Evolutionary conservation across 108 stramenopile species (phyloP).

Genomic region (Skeletonema costatum): DNA sequence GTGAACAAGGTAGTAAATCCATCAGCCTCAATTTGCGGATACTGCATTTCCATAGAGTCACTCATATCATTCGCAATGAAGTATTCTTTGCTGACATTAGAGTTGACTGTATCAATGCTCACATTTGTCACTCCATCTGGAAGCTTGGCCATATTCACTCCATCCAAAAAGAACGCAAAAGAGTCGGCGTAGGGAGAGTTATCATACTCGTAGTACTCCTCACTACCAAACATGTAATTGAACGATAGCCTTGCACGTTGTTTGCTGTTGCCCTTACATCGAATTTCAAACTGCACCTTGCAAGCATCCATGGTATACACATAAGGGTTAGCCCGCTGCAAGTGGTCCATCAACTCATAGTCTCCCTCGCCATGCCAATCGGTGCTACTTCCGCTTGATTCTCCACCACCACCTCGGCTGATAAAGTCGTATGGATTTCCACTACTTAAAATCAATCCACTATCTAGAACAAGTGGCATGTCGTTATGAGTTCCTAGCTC

Average conservation of each 20-base stretch:
- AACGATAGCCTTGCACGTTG: not conserved
- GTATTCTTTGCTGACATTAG: not conserved
- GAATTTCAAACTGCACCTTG: constrained; percentile 27
- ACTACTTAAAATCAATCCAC: constrained; percentile 2
- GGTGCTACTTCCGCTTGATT: not conserved
- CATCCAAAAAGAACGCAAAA: constrained; percentile 30
- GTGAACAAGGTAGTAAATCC: constrained; percentile 6
- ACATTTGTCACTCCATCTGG: not conserved
- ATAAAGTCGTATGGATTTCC: constrained; percentile 1
- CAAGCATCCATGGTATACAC: constrained; percentile 7
- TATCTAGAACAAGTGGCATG: not conserved
- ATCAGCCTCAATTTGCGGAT: constrained; percentile 1
- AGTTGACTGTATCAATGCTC: constrained; percentile 16
- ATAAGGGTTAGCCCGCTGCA: not conserved
- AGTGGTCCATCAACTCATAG: not conserved
- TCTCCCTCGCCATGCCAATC: not conserved
- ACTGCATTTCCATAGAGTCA: too few species aligned
- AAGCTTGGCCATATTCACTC: constrained; percentile 13
- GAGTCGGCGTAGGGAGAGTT: constrained; percentile 4
- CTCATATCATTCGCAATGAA: constrained; percentile 9
- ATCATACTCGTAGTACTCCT: constrained; percentile 16
- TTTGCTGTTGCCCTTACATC: not conserved
- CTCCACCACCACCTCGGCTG: too few species aligned
- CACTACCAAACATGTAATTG: constrained; percentile 23
- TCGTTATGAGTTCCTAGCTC: too few species aligned